Conservation (phyloP, 257 asterid species). For the Jasminum sambac region DNA sequence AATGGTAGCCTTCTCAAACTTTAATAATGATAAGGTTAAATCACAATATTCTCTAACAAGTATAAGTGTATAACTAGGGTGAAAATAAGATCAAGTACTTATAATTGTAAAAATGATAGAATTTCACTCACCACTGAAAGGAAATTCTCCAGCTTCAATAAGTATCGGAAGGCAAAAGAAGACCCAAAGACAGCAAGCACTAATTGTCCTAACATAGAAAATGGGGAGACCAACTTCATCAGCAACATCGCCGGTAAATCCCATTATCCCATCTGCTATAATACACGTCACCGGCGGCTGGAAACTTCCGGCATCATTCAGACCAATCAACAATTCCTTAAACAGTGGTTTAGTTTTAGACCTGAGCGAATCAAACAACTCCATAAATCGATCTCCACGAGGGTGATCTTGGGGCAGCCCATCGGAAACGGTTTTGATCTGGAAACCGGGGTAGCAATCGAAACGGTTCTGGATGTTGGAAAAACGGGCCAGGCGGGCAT, state of each 20-base stretch:
- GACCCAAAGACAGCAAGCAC: constrained; percentile 52
- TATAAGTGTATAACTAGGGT: too few species aligned
- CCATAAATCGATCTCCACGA: constrained; percentile 43
- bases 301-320: neutral
- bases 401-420: constrained; percentile 57
- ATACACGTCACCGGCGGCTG: constrained; percentile 33
- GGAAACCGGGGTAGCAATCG: constrained; percentile 40
- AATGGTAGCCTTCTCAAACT: too few species aligned
- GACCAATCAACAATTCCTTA: constrained; percentile 35
- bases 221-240: constrained; percentile 44
- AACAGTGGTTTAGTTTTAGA: constrained; percentile 39
- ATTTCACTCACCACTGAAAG: constrained; percentile 37
- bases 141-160: constrained; percentile 43
- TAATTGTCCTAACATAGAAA: constrained; percentile 43
- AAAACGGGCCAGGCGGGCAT: constrained; percentile 44
- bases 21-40: too few species aligned
- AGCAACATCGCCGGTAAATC: constrained; percentile 48
- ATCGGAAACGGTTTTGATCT: constrained; percentile 46
- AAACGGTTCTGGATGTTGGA: constrained; percentile 44
- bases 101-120: neutral
- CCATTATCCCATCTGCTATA: constrained; percentile 46
- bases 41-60: too few species aligned
- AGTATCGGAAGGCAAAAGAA: constrained; percentile 41
- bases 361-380: constrained; percentile 48
- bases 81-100: neutral